phyloP scores from a whole-genome alignment of 1,139 yeast genomes.

The Chernovozyma sophiae-reginae region DNA sequence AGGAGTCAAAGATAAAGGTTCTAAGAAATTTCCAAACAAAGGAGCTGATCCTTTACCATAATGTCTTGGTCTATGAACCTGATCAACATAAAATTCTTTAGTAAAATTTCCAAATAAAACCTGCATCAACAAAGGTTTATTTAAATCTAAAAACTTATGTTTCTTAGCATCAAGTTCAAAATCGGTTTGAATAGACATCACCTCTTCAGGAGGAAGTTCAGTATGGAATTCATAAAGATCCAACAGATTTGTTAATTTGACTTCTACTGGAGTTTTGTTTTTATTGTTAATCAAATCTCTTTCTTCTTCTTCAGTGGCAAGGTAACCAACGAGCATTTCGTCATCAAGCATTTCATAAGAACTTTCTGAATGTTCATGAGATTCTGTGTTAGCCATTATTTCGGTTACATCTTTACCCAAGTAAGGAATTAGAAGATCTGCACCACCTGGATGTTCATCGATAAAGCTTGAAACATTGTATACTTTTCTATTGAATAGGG shows the following conservation, averaged over 20 bases:
- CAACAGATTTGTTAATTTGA: conserved; percentile 23
- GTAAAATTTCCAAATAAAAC: conserved; percentile 68
- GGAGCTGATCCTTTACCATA: conserved; percentile 83
- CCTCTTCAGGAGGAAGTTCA: conserved; percentile 66
- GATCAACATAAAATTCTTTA: conserved; percentile 89
- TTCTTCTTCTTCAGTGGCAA: conserved; percentile 45
- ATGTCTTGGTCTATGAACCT: conserved; percentile 96
- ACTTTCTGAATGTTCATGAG: conserved; percentile 78
- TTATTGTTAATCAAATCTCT: conserved; percentile 38
- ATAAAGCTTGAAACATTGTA: conserved; percentile 78
- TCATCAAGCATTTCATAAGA: conserved; percentile 91
- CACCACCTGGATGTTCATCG: conserved; percentile 87
- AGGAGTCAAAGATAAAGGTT: conserved; percentile 45
- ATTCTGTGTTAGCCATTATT: conserved; percentile 62
- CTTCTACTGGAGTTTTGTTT: conserved; percentile 42
- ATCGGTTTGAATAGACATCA: conserved; percentile 76
- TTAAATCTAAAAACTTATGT: conserved; percentile 83
- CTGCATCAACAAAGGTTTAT: conserved; percentile 76
- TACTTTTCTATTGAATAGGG: conserved; percentile 67
- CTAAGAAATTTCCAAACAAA: conserved; percentile 45
- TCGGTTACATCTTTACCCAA: conserved; percentile 84
- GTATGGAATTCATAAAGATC: conserved; percentile 49
- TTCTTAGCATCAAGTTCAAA: conserved; percentile 62
- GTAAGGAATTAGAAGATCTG: conserved; percentile 65
- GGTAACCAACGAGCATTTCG: conserved; percentile 46